A percentile compares a stretch with the other conserved stretches of the same genome.
Conservation (phyloP, 2,329 filamentous ascomycete species). For the Fusarium staphyleae region DNA sequence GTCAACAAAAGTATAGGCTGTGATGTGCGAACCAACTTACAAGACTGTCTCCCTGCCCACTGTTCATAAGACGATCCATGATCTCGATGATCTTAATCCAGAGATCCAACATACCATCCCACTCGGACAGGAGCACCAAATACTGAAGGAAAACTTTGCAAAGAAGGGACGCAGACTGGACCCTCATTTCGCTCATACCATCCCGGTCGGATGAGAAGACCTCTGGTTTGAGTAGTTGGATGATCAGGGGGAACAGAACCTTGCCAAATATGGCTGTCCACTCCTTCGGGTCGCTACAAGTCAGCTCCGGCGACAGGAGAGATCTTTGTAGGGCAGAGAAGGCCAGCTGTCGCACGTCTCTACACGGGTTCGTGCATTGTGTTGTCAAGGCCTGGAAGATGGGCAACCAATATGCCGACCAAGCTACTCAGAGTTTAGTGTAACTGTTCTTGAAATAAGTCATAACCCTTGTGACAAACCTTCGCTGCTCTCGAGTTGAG, state of each 20-base stretch:
- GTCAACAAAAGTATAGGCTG: slow-evolving; percentile 3
- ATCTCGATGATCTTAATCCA: slow-evolving; percentile 94
- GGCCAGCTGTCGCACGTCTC: slow-evolving; percentile 88
- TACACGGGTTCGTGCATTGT: slow-evolving; percentile 93
- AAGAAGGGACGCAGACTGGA: slow-evolving; percentile 87
- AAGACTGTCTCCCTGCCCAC: slow-evolving; percentile 87
- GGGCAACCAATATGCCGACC: slow-evolving; percentile 97
- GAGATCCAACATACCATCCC: slow-evolving; percentile 87
- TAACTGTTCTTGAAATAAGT: background rate
- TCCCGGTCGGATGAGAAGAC: slow-evolving; percentile 89
- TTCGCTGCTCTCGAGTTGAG: slow-evolving; percentile 86
- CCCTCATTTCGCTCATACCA: slow-evolving; percentile 94
- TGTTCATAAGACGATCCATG: slow-evolving; percentile 96
- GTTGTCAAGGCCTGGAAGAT: slow-evolving; percentile 88
- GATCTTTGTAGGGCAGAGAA: slow-evolving; percentile 86
- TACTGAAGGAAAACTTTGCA: slow-evolving; percentile 98
- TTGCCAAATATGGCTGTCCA: slow-evolving; percentile 96
- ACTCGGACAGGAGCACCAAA: slow-evolving; percentile 81
- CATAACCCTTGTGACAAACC: slow-evolving; percentile 55
- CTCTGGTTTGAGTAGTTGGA: slow-evolving; percentile 88
- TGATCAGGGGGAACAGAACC: slow-evolving; percentile 90
- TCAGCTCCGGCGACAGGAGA: slow-evolving; percentile 83
- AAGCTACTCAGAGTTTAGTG: slow-evolving; percentile 64
- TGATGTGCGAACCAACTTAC: slow-evolving; percentile 58
- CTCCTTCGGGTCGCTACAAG: slow-evolving; percentile 82